These are phyloP conservation scores for Populus tomentosa DNA, from an alignment of 441 rosid species.

Conservation along the genomic window DNA sequence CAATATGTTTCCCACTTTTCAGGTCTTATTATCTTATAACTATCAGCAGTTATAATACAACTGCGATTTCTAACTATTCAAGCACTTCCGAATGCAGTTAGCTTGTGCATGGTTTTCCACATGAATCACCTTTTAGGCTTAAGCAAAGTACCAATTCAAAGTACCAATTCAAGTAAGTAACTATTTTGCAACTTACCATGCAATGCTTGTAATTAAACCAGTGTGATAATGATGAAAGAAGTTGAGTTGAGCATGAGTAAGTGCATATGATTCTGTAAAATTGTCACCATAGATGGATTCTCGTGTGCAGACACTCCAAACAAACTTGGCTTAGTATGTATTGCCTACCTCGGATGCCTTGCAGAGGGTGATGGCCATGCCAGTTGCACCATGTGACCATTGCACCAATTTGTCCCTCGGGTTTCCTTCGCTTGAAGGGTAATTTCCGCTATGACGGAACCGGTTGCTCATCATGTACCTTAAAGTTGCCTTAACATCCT, in stretches of 20 bases:
- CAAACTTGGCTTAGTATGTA: background rate
- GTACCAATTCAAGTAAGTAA: background rate
- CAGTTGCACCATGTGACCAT: conserved; percentile 83
- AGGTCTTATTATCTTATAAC: background rate
- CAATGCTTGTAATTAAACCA: background rate
- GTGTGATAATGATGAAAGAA: background rate
- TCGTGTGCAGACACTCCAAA: background rate
- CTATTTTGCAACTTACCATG: background rate
- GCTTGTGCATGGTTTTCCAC: background rate
- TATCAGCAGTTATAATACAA: background rate
- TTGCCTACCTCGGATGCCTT: conserved; percentile 68
- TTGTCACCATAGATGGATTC: background rate
- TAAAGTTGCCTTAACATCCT: conserved; percentile 69
- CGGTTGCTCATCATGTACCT: conserved; percentile 82
- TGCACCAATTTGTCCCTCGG: conserved; percentile 76
- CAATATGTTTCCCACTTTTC: background rate
- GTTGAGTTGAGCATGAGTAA: background rate
- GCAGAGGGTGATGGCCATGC: conserved; percentile 63
- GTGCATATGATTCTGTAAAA: background rate
- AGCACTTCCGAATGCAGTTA: background rate
- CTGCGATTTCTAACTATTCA: background rate
- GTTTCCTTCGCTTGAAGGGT: conserved; percentile 88
- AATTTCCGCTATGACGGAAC: conserved; percentile 73
- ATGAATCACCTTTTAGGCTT: background rate
- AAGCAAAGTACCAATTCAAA: too few species aligned